A percentile compares a stretch with the other conserved stretches of the same genome.
These are phyloP conservation scores for Streptanthus diversifolius DNA, from an alignment of 345 rosid genomes.

Conservation along the genomic window DNA sequence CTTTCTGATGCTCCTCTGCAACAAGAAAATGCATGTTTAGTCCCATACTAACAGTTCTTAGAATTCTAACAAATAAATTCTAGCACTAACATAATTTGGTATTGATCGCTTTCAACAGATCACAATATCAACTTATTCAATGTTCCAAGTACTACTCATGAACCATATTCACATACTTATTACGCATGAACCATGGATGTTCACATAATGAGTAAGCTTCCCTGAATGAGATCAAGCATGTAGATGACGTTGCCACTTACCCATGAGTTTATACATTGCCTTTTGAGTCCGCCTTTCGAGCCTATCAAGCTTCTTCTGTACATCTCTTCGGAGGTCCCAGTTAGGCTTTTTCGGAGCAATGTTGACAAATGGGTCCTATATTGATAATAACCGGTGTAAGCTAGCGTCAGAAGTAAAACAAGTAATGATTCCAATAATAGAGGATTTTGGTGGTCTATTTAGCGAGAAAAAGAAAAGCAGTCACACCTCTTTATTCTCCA, in stretches of 20 bases:
- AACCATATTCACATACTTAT: neutral
- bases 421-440: neutral
- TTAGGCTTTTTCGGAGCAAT: conserved; percentile 99
- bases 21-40: conserved; percentile 16
- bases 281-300: conserved; percentile 87
- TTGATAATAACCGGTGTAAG: neutral
- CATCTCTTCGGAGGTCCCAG: conserved; percentile 93
- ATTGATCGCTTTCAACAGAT: neutral
- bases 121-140: neutral
- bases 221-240: neutral
- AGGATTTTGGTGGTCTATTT: neutral
- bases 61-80: neutral
- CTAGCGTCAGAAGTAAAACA: neutral
- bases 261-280: conserved; percentile 73
- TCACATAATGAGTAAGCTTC: neutral
- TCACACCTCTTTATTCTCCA: conserved; percentile 65
- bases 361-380: conserved; percentile 85
- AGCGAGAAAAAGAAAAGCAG: neutral
- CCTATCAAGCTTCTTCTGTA: conserved; percentile 93
- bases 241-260: conserved; percentile 42
- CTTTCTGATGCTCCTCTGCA: conserved; percentile 69
- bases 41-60: neutral
- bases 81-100: neutral
- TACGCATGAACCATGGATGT: neutral
- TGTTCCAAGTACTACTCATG: neutral